Evolutionary conservation across 306 rosid species (phyloP), one percentile per base, ranked within the genome.

Genomic region (Spatholobus suberectus): DNA sequence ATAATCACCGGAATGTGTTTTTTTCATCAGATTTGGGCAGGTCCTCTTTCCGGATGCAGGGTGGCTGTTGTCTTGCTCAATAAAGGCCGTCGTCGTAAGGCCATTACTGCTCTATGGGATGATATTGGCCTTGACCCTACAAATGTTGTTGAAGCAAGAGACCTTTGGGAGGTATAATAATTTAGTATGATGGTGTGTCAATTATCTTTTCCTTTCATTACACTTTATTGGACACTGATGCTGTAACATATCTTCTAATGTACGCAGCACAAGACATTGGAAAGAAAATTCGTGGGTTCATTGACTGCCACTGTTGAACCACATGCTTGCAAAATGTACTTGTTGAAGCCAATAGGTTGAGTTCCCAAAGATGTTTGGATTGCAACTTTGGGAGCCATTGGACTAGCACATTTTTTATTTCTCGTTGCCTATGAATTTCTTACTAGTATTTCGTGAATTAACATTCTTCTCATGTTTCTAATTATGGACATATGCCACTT

Each of bases 111-210:
- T 6, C 26, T 76, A 32, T 95, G 99, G 99, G 96, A 95, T 14
- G 97, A 95, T 89, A 81, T 95, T 69, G 97, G 94, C 44, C 88
- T 93, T 74, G 6, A 23, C 13, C 97, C 99, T 1, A 83, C 75
- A 51, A 89, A 82, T 46, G 78, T 83, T 55, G 94, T 90, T 62
- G 37, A 86, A 88, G 98, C 94, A 11, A 89, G 98, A 89, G 99
- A 95, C 66, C 85, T 95, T 75, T 95, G 99, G 98, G 77, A 95
- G 99, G 98, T 95, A 89, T 13, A 6, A 55, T 20, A 55, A 55
- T 10, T 43, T 9, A 43, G 47, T 43, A 15, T n/a, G n/a, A n/a
- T n/a, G n/a, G n/a, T n/a, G n/a, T 6, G n/a, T 3, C n/a, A 46
- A 12, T 15, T 34, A 49, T 34, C 15, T 27, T 8, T 46, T 11